A percentile compares a stretch with the other conserved stretches of the same genome.
Evolutionary conservation across 768 basidiomycete species (phyloP).

Genomic region (Leucosporidium yakuticum): DNA sequence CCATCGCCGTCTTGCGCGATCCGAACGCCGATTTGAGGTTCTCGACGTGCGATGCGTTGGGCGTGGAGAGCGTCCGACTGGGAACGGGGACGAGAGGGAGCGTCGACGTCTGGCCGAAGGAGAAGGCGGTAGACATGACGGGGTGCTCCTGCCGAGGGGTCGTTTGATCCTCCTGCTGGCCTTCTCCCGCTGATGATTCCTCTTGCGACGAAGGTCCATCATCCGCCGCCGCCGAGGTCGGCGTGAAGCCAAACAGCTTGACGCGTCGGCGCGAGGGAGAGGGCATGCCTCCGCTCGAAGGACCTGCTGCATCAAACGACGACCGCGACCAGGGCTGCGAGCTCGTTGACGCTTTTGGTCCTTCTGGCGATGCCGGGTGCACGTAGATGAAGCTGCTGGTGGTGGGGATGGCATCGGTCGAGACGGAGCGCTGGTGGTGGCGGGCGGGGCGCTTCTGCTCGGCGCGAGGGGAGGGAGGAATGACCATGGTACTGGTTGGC

Average conservation of each 20-base stretch:
- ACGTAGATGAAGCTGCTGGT: slow-evolving; percentile 33
- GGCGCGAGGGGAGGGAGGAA: not conserved
- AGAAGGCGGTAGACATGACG: slow-evolving; percentile 10
- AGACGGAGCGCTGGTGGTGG: slow-evolving; percentile 32
- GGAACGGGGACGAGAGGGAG: not conserved
- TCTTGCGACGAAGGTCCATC: slow-evolving; percentile 28
- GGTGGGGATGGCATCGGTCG: slow-evolving; percentile 24
- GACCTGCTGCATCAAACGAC: not conserved
- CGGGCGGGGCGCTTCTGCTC: slow-evolving; percentile 17
- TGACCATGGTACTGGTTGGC: slow-evolving; percentile 5
- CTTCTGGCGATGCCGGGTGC: slow-evolving; percentile 24
- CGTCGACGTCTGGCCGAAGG: slow-evolving; percentile 2
- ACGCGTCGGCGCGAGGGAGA: not conserved
- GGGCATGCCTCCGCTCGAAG: not conserved
- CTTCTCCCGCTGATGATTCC: slow-evolving; percentile 4
- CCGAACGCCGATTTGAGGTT: slow-evolving; percentile 1
- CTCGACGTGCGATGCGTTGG: slow-evolving; percentile 7
- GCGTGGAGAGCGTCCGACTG: not conserved
- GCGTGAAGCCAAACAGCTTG: slow-evolving; percentile 14
- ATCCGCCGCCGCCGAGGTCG: slow-evolving; percentile 1
- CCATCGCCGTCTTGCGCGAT: slow-evolving; percentile 45
- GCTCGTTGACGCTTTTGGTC: not conserved
- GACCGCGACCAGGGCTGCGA: not conserved
- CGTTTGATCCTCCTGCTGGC: not conserved
- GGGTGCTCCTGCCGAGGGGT: slow-evolving; percentile 4